A percentile compares a stretch with the other conserved stretches of the same genome.
These are phyloP conservation scores for Hippophae gyantsensis DNA, from an alignment of 306 rosid genomes.

Conservation along the genomic window DNA sequence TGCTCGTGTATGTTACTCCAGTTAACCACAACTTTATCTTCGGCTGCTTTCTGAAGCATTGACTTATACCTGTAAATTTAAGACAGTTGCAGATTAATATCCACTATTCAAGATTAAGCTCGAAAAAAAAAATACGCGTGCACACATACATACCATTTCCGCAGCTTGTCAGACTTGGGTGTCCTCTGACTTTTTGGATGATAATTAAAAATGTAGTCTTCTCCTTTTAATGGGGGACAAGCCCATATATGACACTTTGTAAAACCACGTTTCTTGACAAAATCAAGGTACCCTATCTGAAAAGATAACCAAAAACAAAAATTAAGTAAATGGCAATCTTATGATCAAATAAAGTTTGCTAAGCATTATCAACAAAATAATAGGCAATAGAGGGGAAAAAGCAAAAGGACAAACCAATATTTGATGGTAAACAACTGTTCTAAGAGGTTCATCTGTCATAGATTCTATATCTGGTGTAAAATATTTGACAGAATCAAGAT, in stretches of 20 bases:
- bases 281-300: constrained; percentile 67
- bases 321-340: constrained; percentile 4
- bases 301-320: constrained; percentile 8
- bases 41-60: constrained; percentile 40
- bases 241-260: constrained; percentile 55
- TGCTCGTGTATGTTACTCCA: constrained; percentile 40
- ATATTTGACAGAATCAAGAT: constrained; percentile 60
- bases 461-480: constrained; percentile 44
- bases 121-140: background rate
- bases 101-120: background rate
- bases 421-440: constrained; percentile 68
- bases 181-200: constrained; percentile 51
- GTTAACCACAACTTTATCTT: constrained; percentile 45
- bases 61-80: constrained; percentile 39
- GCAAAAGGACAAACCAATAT: constrained; percentile 35
- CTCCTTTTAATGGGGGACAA: constrained; percentile 50
- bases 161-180: constrained; percentile 45
- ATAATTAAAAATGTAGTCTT: constrained; percentile 52
- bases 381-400: background rate
- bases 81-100: background rate
- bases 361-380: background rate
- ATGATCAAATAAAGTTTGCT: background rate
- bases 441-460: constrained; percentile 46
- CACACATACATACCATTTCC: constrained; percentile 38
- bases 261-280: constrained; percentile 58